phyloP scores from a whole-genome alignment of 2,329 filamentous ascomycete species.

The Pestalotiopsis sp. region DNA sequence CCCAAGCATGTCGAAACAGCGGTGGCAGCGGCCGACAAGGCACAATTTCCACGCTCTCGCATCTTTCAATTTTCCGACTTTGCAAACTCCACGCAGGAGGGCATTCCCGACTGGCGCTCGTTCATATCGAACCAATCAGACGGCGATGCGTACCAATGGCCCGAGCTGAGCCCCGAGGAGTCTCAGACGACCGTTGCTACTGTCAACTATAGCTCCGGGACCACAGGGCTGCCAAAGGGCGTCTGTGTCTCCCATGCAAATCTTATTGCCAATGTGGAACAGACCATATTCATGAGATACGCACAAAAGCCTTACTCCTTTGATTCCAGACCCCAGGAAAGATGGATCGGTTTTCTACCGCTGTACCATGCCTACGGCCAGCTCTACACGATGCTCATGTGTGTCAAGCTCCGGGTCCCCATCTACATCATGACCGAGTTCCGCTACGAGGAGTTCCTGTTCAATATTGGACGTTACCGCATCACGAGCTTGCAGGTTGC shows the following conservation, averaged over 20 bases:
- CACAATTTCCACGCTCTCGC: slow-evolving; percentile 39
- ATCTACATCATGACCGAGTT: slow-evolving; percentile 62
- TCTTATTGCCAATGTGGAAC: slow-evolving; percentile 41
- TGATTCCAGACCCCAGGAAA: slow-evolving; percentile 42
- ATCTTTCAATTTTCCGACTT: slow-evolving; percentile 54
- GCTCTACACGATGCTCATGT: slow-evolving; percentile 52
- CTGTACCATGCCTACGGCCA: slow-evolving; percentile 67
- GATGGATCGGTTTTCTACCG: slow-evolving; percentile 64
- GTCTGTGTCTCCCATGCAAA: slow-evolving; percentile 17
- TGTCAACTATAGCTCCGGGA: slow-evolving; percentile 15
- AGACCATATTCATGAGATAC: slow-evolving; percentile 50
- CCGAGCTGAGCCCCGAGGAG: slow-evolving; percentile 36
- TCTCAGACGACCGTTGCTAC: slow-evolving; percentile 35
- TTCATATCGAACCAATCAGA: slow-evolving; percentile 37
- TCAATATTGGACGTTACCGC: slow-evolving; percentile 49
- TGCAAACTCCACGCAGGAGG: slow-evolving; percentile 29
- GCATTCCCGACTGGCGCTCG: slow-evolving; percentile 44
- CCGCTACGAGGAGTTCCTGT: slow-evolving; percentile 55
- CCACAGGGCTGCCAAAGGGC: slow-evolving; percentile 17
- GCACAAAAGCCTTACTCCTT: slow-evolving; percentile 37
- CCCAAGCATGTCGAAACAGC: slow-evolving; percentile 46
- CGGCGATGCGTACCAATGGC: slow-evolving; percentile 43
- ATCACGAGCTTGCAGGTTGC: slow-evolving; percentile 58
- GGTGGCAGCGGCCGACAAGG: slow-evolving; percentile 40
- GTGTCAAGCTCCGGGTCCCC: slow-evolving; percentile 44